Conservation (phyloP, 108 stramenopile species). For the Cylindrotheca closterium region DNA sequence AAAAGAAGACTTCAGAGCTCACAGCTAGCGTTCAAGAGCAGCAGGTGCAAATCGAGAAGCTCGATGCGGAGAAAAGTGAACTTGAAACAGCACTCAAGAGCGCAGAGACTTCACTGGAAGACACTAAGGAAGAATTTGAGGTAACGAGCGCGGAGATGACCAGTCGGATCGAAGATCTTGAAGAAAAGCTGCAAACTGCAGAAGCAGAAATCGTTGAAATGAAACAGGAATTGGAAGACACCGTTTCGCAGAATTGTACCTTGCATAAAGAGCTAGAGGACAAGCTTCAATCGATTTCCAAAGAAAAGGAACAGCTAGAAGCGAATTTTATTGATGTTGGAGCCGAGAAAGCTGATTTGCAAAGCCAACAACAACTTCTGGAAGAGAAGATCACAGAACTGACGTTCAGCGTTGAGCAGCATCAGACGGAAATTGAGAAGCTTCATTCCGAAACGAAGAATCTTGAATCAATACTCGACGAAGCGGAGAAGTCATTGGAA, state of each 20-base stretch:
- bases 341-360: no score
- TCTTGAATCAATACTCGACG: background rate
- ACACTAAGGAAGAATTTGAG: constrained; percentile 7
- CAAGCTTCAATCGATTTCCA: no score
- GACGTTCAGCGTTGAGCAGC: no score
- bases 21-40: no score
- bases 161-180: background rate
- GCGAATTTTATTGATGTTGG: constrained; percentile 1
- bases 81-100: no score
- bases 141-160: no score
- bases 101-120: no score
- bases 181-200: background rate
- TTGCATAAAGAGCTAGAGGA: constrained; percentile 4
- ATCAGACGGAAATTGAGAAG: background rate
- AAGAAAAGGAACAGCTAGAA: no score
- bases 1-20: no score
- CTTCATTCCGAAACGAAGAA: background rate
- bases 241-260: background rate
- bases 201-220: background rate
- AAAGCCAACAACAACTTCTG: no score
- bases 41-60: background rate
- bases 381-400: no score
- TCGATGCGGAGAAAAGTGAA: background rate
- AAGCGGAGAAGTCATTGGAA: constrained; percentile 2
- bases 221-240: no score